phyloP scores from a whole-genome alignment of 192 early-diverging fungal species.

The Mortierella alpina region DNA sequence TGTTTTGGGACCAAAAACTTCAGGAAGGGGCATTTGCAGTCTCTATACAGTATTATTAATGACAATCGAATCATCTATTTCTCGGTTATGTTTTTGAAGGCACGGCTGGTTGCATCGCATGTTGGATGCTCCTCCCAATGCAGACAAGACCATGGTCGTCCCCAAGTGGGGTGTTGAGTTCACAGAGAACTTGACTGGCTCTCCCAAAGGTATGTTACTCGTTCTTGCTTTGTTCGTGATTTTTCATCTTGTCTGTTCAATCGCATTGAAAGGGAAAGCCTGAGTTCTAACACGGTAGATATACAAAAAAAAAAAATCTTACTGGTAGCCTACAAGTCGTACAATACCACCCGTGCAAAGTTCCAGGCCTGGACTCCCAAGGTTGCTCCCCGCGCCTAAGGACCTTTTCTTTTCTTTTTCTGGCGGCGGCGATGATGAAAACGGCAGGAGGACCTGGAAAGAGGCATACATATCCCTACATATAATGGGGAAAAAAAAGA shows the following conservation, averaged over 20 bases:
- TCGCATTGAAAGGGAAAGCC: not conserved
- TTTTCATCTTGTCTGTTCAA: no score
- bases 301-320: not conserved
- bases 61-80: not conserved
- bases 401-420: not conserved
- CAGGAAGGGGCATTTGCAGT: not conserved
- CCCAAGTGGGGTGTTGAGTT: conserved; percentile 43
- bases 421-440: no score
- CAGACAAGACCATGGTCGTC: conserved; percentile 42
- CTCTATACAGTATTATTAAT: not conserved
- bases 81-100: conserved; percentile 20
- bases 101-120: conserved; percentile 57
- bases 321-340: conserved; percentile 62
- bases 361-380: conserved; percentile 66
- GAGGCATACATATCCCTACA: no score
- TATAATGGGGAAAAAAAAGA: no score
- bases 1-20: not conserved
- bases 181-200: conserved; percentile 58
- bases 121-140: conserved; percentile 50
- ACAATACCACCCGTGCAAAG: conserved; percentile 69
- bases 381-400: conserved; percentile 51
- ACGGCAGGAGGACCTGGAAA: no score
- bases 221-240: no score
- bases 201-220: conserved; percentile 30
- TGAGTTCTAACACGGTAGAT: not conserved